A percentile compares a stretch with the other conserved stretches of the same genome.
phyloP scores from a whole-genome alignment of 768 basidiomycete species.

The Clitopilus passeckerianus region DNA sequence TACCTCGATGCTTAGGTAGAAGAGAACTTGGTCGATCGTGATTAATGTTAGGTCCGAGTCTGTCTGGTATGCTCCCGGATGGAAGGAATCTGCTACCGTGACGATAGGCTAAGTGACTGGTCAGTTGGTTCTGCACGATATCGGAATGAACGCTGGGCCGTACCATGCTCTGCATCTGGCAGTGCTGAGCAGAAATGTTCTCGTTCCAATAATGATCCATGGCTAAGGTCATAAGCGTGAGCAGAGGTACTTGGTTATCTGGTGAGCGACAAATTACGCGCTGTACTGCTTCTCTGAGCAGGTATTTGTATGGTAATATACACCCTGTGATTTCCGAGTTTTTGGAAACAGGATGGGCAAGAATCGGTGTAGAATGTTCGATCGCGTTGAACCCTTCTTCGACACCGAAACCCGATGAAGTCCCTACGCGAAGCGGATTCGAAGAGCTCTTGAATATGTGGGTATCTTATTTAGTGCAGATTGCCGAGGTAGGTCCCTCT shows the following conservation, averaged over 20 bases:
- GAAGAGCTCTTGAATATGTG: neutral
- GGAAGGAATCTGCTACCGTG: slow-evolving; percentile 19
- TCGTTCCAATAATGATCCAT: too few relatives aligned
- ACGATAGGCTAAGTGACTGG: neutral
- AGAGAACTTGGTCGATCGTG: slow-evolving; percentile 21
- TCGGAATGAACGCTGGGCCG: neutral
- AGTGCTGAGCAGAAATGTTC: neutral
- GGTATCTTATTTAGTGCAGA: neutral
- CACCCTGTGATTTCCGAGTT: too few relatives aligned
- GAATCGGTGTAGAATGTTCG: too few relatives aligned
- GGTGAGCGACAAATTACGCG: too few relatives aligned
- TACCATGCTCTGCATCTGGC: neutral
- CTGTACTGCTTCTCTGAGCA: too few relatives aligned
- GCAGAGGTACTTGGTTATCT: too few relatives aligned
- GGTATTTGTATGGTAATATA: too few relatives aligned
- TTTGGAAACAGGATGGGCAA: too few relatives aligned
- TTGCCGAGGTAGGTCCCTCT: neutral
- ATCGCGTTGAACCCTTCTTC: neutral
- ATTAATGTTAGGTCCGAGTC: slow-evolving; percentile 17
- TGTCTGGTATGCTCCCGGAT: slow-evolving; percentile 16
- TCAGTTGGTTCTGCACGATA: neutral
- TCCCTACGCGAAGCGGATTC: neutral
- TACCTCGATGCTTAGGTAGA: slow-evolving; percentile 18
- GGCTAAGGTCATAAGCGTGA: too few relatives aligned
- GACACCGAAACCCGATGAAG: neutral